These are phyloP conservation scores for Fusarium sp. DNA, from an alignment of 2,329 filamentous ascomycete species.

Conservation along the genomic window DNA sequence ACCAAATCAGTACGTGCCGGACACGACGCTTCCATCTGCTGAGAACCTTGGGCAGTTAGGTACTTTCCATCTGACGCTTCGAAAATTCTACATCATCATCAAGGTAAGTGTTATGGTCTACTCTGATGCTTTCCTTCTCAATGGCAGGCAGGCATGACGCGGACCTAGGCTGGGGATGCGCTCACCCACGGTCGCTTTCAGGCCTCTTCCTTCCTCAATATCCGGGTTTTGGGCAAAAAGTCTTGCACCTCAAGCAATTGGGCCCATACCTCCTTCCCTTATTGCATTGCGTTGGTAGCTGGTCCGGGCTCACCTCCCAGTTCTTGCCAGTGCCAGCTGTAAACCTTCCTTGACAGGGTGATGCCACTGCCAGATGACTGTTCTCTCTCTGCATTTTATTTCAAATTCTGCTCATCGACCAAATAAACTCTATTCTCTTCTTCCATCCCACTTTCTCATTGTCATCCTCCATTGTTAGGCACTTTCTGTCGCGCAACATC, in stretches of 20 bases:
- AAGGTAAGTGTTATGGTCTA: background rate
- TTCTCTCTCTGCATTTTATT: background rate
- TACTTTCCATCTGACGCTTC: no score
- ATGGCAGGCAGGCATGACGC: background rate
- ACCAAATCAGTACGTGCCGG: background rate
- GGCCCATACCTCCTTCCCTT: background rate
- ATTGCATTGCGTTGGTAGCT: background rate
- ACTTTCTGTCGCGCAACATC: conserved; percentile 18
- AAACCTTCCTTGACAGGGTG: background rate
- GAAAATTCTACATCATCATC: background rate
- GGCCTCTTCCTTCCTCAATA: background rate
- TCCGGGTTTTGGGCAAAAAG: background rate
- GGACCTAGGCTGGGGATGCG: background rate
- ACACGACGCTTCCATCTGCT: background rate
- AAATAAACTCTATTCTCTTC: conserved; percentile 12
- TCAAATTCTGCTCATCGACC: conserved; percentile 6
- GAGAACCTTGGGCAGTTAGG: no score
- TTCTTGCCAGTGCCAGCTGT: conserved; percentile 25
- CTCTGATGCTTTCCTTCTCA: background rate
- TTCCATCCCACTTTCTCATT: conserved; percentile 25
- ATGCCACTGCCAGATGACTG: background rate
- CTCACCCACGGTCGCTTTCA: background rate
- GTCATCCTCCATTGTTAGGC: conserved; percentile 2
- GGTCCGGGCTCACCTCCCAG: background rate
- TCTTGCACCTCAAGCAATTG: background rate